Base-by-base conservation (phyloP, 129 eudicot species). In the Heracleum sosnowskyi region DNA sequence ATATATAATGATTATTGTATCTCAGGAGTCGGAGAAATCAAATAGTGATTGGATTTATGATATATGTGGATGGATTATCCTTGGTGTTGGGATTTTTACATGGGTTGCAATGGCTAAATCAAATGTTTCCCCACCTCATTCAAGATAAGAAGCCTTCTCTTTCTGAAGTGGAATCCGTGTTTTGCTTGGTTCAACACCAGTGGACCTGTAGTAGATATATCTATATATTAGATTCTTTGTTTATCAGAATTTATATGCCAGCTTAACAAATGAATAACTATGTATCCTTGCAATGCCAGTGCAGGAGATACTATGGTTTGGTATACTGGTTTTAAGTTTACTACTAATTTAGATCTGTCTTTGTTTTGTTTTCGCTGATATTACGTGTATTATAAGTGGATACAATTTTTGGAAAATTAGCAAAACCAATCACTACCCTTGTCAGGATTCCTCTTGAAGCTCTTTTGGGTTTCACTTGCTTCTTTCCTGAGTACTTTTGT, bases 41-140 rank as follows among this genome's bases (percentile, higher is more conserved):
- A 86, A 75, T 77, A 85, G 85, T 77, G 91, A 89, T 83, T 70
- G 85, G 22, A 79, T 45, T 81, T 89, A 87, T 33, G 89, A 87
- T 62, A 80, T 89, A 76, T 73, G 79, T 42, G 93, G 93, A 69
- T 89, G 93, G 93, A 62, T 89, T 44, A 81, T 85, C 46, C 93
- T 89, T 42, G 86, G 83, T 11, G 86, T 81, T 74, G 91, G 91
- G 49, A 39, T 89, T 53, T 74, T 87, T 36, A 79, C 83, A 20
- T 87, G 86, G 89, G 64, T 87, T 22, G 86, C 86, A 45, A 85
- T 84, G 85, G 81, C 91, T 51, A 87, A 83, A 76, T 82, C 87
- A 81, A 62, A 87, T 36, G 73, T 79, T 11, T 89, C 89, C 49
- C 85, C 91, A 40, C 68, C 33, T 60, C 68, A 60, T 60, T 79